Evolutionary conservation across 2,329 filamentous ascomycete species (phyloP).

Genomic region (Cordyceps pruinosa): DNA sequence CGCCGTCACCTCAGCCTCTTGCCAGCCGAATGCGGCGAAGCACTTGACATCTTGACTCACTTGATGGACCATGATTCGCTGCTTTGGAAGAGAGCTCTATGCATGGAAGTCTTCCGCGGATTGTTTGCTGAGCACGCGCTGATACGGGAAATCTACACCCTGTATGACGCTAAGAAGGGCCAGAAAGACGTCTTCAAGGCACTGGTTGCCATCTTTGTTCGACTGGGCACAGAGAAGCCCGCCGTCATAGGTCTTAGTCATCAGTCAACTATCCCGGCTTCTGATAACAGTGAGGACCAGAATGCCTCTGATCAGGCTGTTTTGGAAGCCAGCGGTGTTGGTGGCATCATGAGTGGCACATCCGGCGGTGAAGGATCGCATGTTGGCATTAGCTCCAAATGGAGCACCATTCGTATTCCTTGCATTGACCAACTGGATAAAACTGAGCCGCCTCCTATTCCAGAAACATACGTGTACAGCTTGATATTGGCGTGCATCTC

Average conservation of each 20-base stretch:
- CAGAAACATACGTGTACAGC: constrained; percentile 91
- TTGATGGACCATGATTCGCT: constrained; percentile 80
- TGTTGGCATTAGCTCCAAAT: constrained; percentile 79
- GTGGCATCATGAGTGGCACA: constrained; percentile 75
- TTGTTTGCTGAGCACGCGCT: constrained; percentile 77
- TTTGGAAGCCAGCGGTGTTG: constrained; percentile 78
- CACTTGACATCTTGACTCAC: constrained; percentile 73
- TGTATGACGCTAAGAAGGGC: constrained; percentile 68
- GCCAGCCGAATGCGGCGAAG: constrained; percentile 73
- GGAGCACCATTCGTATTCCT: constrained; percentile 79
- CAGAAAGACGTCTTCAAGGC: constrained; percentile 73
- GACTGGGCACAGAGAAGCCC: constrained; percentile 86
- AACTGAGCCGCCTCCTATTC: constrained; percentile 70
- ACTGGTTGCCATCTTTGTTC: constrained; percentile 82
- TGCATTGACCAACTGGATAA: constrained; percentile 96
- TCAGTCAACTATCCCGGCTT: constrained; percentile 75
- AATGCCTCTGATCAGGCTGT: constrained; percentile 73
- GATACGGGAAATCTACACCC: constrained; percentile 69
- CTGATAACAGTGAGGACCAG: constrained; percentile 46
- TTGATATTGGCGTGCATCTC: constrained; percentile 84
- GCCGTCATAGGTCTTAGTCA: constrained; percentile 79
- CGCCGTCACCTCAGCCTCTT: constrained; percentile 71
- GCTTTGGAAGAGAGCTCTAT: constrained; percentile 80
- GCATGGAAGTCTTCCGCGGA: constrained; percentile 83
- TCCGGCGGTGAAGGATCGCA: constrained; percentile 59